phyloP scores from a whole-genome alignment of 2,329 filamentous ascomycete species.

The Sphaerulina musiva region DNA sequence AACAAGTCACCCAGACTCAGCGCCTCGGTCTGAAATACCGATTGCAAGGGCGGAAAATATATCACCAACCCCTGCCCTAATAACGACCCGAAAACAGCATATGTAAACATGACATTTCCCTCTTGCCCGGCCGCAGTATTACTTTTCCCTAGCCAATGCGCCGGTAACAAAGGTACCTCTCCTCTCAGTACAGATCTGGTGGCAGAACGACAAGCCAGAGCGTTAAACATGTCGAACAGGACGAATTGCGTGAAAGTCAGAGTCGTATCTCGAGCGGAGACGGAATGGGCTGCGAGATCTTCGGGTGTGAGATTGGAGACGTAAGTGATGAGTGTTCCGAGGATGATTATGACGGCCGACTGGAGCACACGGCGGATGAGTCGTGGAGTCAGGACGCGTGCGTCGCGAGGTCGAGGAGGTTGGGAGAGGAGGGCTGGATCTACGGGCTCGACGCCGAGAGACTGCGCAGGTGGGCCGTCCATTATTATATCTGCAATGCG shows the following conservation, averaged over 20 bases:
- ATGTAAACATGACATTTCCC: constrained; percentile 91
- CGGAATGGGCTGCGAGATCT: constrained; percentile 49
- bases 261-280: constrained; percentile 90
- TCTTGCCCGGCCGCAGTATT: constrained; percentile 8
- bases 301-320: constrained; percentile 82
- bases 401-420: constrained; percentile 77
- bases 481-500: constrained; percentile 79
- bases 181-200: constrained; percentile 81
- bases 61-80: constrained; percentile 84
- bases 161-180: constrained; percentile 46
- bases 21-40: constrained; percentile 92
- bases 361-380: constrained; percentile 80
- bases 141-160: constrained; percentile 8
- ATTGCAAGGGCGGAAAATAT: constrained; percentile 88
- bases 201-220: constrained; percentile 84
- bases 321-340: constrained; percentile 87
- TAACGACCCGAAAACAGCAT: constrained; percentile 79
- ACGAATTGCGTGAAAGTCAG: constrained; percentile 99
- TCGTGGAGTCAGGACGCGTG: constrained; percentile 79
- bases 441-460: constrained; percentile 88
- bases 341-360: constrained; percentile 82
- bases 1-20: constrained; percentile 68
- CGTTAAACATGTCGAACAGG: constrained; percentile 99
- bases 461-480: constrained; percentile 96
- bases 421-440: constrained; percentile 90